These are phyloP conservation scores for Curvularia eragrostidis DNA, from an alignment of 2,329 filamentous ascomycete genomes.

Conservation along the genomic window DNA sequence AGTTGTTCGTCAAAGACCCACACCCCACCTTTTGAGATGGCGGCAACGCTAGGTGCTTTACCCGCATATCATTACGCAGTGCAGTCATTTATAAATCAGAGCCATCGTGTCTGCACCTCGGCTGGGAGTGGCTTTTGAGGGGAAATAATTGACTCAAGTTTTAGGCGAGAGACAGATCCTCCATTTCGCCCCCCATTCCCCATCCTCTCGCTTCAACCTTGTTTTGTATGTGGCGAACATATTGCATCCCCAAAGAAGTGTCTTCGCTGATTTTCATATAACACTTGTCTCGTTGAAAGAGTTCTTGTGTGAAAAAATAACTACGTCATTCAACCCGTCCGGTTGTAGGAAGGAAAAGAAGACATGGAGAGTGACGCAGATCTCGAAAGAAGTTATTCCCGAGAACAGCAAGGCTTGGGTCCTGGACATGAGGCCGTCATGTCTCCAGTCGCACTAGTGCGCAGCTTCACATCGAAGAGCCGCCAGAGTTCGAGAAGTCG, in stretches of 20 bases:
- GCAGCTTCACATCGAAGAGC: slow-evolving; percentile 36
- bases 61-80: neutral
- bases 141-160: neutral
- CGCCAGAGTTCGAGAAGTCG: slow-evolving; percentile 22
- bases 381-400: slow-evolving; percentile 46
- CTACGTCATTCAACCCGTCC: no score
- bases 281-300: no score
- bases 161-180: no score
- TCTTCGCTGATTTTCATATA: no score
- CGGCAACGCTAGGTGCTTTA: no score
- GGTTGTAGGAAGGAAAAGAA: neutral
- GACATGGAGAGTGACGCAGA: slow-evolving; percentile 36
- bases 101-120: neutral
- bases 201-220: no score
- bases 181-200: no score
- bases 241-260: no score
- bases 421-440: slow-evolving; percentile 32
- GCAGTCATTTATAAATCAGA: neutral
- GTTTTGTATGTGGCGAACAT: no score
- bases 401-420: slow-evolving; percentile 40
- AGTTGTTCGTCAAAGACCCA: no score
- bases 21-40: no score
- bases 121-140: neutral
- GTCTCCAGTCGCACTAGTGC: slow-evolving; percentile 38
- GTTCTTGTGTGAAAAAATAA: no score